Base-by-base conservation (phyloP, 371 early-diverging fungal species). In the Mortierella sp. region DNA sequence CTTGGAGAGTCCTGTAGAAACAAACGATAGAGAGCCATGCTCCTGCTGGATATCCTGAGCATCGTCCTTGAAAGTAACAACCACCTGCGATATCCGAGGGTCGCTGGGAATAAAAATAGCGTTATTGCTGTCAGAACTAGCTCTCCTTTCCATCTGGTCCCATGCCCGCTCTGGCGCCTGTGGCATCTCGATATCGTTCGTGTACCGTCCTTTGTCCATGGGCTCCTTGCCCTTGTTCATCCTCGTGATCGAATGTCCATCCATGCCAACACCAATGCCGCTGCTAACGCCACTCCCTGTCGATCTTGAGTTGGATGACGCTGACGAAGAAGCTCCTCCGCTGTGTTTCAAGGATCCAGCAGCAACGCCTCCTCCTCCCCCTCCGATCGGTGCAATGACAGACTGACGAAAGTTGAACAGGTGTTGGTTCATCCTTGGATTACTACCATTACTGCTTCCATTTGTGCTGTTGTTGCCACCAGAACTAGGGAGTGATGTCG, bases 61-160 rank as follows among this genome's bases (percentile, higher is more conserved):
- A 26, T 74, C 74, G 31, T 83, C 79, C 52, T 60, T 79, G 74
- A 83, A 83, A 7, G 83, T 83, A 21, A 83, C 83, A 16, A 83
- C 79, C 24, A 82, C 82, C 58, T 75, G 82, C 1, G 79, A 76
- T 68, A 83, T 79, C 54, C 77, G 45, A 9, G 70, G 57, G 50
- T 76, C 76, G 34, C 28, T 68, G 10, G 83, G 83, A 38, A 83
- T 75, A 34, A 73, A 83, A 54, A 83, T 83, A 16, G 75, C 71
- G 21, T 55, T 82, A 21, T 55, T 82, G 63, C 63, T 75, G 38
- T 77, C 78, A 31, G 19, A 24, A 45, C 72, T 68, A 11, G 45
- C 55, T 31, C 57, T 42, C 73, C 47, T 76, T 52, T 80, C 75
- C 16, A 55, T 42, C n/a, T 19, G n/a, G 6, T 8, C 38, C 68